Evolutionary conservation across 2,329 filamentous ascomycete species (phyloP).

Genomic region (Cryphonectria parasitica): DNA sequence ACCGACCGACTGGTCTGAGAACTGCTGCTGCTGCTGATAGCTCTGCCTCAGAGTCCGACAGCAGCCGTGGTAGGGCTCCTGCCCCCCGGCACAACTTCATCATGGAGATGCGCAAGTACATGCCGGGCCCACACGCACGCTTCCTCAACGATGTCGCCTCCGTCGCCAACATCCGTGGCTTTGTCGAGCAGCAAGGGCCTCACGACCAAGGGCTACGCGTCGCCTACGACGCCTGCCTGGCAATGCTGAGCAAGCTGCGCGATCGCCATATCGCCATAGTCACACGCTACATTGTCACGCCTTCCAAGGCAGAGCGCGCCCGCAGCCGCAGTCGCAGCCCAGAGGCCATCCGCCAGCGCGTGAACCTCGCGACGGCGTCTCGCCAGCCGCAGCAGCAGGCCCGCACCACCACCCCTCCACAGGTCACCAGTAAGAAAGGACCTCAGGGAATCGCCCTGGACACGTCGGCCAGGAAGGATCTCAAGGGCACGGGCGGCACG

Average conservation of each 20-base stretch:
- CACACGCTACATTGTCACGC: conserved; percentile 91
- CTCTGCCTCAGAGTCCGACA: conserved; percentile 47
- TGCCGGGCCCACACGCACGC: conserved; percentile 89
- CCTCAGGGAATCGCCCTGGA: conserved; percentile 37
- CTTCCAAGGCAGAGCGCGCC: conserved; percentile 74
- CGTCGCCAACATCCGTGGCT: conserved; percentile 86
- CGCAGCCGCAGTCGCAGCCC: conserved; percentile 64
- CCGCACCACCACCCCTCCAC: conserved; percentile 5
- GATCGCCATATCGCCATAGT: conserved; percentile 98
- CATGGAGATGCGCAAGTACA: conserved; percentile 94
- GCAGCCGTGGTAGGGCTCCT: conserved; percentile 44
- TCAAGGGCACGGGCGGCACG: conserved; percentile 91
- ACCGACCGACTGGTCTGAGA: conserved; percentile 84
- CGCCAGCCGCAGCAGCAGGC: conserved; percentile 41
- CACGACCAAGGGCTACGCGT: conserved; percentile 69
- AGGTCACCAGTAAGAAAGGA: conserved; percentile 23
- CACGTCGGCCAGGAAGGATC: conserved; percentile 36
- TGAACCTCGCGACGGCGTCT: conserved; percentile 68
- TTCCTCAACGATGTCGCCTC: conserved; percentile 81
- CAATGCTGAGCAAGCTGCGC: conserved; percentile 69
- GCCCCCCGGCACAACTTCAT: conserved; percentile 84
- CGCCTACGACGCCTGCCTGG: conserved; percentile 89
- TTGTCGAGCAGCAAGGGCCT: conserved; percentile 64
- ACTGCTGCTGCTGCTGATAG: conserved; percentile 49
- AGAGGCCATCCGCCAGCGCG: conserved; percentile 50